Evolutionary conservation across 495 filamentous ascomycete species (phyloP).

Genomic region (Glonium stellatum): DNA sequence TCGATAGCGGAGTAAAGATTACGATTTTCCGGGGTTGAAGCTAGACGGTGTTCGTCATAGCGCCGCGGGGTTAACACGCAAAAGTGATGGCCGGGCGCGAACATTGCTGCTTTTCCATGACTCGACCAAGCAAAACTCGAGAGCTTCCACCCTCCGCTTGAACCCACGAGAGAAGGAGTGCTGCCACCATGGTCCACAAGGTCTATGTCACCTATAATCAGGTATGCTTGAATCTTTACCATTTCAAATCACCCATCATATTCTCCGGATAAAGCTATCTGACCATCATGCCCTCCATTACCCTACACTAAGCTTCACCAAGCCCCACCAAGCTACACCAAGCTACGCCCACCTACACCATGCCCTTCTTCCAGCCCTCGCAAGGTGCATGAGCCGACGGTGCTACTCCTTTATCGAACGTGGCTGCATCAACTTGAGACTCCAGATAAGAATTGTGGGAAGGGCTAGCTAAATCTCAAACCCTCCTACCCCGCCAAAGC

Average conservation of each 20-base stretch:
- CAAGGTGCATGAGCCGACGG: not conserved
- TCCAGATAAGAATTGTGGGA: conserved; percentile 1
- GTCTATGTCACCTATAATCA: conserved; percentile 94
- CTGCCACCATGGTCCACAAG: conserved; percentile 71
- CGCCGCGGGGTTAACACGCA: not conserved
- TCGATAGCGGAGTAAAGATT: not conserved
- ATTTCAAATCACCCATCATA: not conserved
- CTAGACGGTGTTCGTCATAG: not conserved
- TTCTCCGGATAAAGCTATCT: not conserved
- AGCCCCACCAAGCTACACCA: too few species aligned
- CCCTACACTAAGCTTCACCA: too few species aligned
- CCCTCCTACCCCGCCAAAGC: not conserved
- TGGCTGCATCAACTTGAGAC: not conserved
- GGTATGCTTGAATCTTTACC: conserved; percentile 44
- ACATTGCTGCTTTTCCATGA: conserved; percentile 10
- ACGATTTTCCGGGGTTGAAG: not conserved
- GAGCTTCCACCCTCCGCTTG: conserved; percentile 13
- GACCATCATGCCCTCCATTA: too few species aligned
- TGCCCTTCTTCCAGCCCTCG: too few species aligned
- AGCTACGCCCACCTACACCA: not conserved
- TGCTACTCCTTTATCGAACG: not conserved
- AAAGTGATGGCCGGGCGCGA: not conserved
- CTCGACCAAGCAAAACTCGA: conserved; percentile 9
- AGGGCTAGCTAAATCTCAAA: not conserved
- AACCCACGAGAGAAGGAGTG: not conserved